Percentiles rank a stretch among this genome's conserved stretches.
phyloP scores from a whole-genome alignment of 2,329 filamentous ascomycete genomes.

The Hirsutella thompsonii region DNA sequence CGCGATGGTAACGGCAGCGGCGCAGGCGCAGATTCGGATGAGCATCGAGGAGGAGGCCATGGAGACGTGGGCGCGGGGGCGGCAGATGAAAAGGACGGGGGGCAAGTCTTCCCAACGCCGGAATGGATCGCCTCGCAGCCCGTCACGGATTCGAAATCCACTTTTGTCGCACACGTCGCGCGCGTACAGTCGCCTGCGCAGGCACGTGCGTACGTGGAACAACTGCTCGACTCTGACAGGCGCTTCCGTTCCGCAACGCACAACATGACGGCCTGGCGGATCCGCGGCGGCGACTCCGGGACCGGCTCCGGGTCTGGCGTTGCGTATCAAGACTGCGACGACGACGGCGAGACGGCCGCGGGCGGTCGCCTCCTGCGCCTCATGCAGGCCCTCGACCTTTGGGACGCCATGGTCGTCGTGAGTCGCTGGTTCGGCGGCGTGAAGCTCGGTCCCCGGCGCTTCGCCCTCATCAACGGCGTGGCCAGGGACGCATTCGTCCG shows the following conservation, averaged over 20 bases:
- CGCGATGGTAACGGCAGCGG: neutral
- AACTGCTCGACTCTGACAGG: slow-evolving; percentile 72
- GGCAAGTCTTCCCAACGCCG: slow-evolving; percentile 19
- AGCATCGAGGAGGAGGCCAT: neutral
- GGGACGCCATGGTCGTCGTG: slow-evolving; percentile 87
- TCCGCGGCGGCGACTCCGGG: slow-evolving; percentile 33
- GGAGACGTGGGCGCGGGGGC: slow-evolving; percentile 8
- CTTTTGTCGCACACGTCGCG: slow-evolving; percentile 71
- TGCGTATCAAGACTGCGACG: slow-evolving; percentile 79
- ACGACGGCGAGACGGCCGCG: slow-evolving; percentile 90
- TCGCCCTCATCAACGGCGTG: slow-evolving; percentile 77
- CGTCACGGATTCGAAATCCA: slow-evolving; percentile 71
- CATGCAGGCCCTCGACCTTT: slow-evolving; percentile 89
- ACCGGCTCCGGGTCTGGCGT: neutral
- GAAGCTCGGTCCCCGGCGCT: slow-evolving; percentile 76
- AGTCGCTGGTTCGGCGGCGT: slow-evolving; percentile 92
- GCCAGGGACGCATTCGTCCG: slow-evolving; percentile 75
- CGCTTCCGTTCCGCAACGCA: slow-evolving; percentile 80
- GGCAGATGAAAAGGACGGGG: slow-evolving; percentile 1
- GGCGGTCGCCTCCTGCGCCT: slow-evolving; percentile 76
- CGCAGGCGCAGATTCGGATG: slow-evolving; percentile 17
- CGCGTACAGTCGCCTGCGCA: slow-evolving; percentile 55
- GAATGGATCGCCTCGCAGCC: slow-evolving; percentile 65
- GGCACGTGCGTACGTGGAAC: slow-evolving; percentile 57
- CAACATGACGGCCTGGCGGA: slow-evolving; percentile 91